Base-by-base conservation (phyloP, 2,329 filamentous ascomycete genomes). In the Ophiostoma ips region DNA sequence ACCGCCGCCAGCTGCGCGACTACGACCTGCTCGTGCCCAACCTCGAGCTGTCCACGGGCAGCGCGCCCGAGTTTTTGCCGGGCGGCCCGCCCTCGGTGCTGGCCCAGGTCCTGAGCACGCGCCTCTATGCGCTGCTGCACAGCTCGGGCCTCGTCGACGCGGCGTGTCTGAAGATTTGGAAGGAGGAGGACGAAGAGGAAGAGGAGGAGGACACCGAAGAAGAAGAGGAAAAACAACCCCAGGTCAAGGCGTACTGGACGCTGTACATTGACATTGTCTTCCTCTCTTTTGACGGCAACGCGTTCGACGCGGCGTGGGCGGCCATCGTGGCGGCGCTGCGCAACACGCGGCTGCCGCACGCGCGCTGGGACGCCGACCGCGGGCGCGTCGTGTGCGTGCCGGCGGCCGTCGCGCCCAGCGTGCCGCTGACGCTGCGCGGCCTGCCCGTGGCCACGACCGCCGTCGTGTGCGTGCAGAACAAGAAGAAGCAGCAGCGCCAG, bases 191-290 rank as follows among this genome's bases (percentile, higher is more conserved):
- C 16, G 62, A 40, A 13, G 15, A 7, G 10, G 19, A 41, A 9
- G 62, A 70, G 4, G 62, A 67, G 46, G 66, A 68, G 8, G 54
- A 49, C 33, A 55, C 55, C 40, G 57, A 54, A 35, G 50, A 52
- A 5, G 52, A 49, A 3, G 57, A 66, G n/a, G 66, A 52, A 50
- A 49, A 49, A 3, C 53, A 57, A 1, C 64, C 63, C 34, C 62
- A 66, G 52, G 66, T 90, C 11, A 90, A 85, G 62, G 92, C 84
- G 0, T 96, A 94, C 65, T 98, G 90, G 92, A 82, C 86, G 10
- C 77, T 98, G 18, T 95, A 95, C 65, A 85, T 98, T 56, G 90
- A 96, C 62, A 73, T 95, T n/a, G 77, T 95, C 61, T 92, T 95
- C 67, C 83, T 98, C 57, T 94, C 87, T 0, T 79, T 95, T 46